Base-by-base conservation (phyloP, 495 filamentous ascomycete genomes). In the Astrothelium subdiscretum region DNA sequence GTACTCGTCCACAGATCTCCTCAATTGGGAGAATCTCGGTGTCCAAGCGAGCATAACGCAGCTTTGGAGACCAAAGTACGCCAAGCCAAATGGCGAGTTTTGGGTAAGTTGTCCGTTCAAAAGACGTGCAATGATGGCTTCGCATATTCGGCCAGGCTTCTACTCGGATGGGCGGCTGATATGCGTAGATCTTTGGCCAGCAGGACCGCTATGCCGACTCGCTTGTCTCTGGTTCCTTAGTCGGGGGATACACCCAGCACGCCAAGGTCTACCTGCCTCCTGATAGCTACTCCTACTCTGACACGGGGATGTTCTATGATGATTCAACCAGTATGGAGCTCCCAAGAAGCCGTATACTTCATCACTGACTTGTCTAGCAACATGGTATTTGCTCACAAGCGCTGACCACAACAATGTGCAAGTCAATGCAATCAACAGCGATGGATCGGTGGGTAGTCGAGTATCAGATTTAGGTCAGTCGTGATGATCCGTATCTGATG, bases 401-500 rank as follows among this genome's bases (percentile, higher is more conserved):
- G 76, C 75, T 22, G 75, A 78, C 66, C 76, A 78, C 69, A 79
- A 79, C 62, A 74, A 63, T 44, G 69, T 79, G 27, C 77, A 79
- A 58, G 69, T 79, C 63, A 79, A 79, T 60, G 61, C 65, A 22
- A 75, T 79, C 65, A 78, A 78, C 68, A 58, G 60, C 0, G 74
- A 79, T 60, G 77, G 77, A 54, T 54, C 48, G 1, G 62, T 76
- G 8, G 74, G 74, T 15, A 63, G 66, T 32, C 68, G 54, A 40
- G 69, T 70, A 20, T 71, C 69, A n/a, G 63, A 66, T 38, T 62
- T 75, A 0, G 64, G 72, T 73, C 63, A 31, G 68, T 20, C 13
- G 0, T 32, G 31, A 18, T 2, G 31, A 32, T 11, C 18, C 29
- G 58, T 42, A 18, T 57, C 40, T 26, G 31, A 27, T 29, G 43